These are phyloP conservation scores for Zoysia pacifica DNA, from an alignment of 176 grass and related monocot species.

Conservation along the genomic window DNA sequence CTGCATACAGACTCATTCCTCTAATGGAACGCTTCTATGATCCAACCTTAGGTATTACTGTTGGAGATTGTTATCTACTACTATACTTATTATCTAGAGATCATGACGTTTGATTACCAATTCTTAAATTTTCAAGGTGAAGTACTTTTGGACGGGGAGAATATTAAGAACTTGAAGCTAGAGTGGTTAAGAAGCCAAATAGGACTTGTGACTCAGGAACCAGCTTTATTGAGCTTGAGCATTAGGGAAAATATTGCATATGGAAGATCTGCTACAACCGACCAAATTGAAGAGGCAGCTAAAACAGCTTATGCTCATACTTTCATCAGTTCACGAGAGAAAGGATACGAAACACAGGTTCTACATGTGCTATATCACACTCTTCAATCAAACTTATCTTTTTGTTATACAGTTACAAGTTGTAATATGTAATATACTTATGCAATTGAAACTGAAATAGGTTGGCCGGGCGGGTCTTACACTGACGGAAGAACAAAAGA, in stretches of 20 bases:
- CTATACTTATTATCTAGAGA: conserved; percentile 13
- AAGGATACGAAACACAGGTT: conserved; percentile 95
- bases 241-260: conserved; percentile 97
- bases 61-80: conserved; percentile 19
- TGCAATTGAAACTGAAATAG: conserved; percentile 48
- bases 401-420: not conserved
- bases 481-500: conserved; percentile 94
- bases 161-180: conserved; percentile 88
- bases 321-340: conserved; percentile 96
- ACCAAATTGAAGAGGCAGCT: conserved; percentile 98
- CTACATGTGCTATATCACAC: conserved; percentile 23
- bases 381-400: not conserved
- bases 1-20: conserved; percentile 96
- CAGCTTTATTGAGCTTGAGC: conserved; percentile 96
- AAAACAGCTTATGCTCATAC: conserved; percentile 94
- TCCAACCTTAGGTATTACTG: conserved; percentile 83
- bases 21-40: conserved; percentile 99
- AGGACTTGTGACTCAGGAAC: conserved; percentile 96
- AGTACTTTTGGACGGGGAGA: conserved; percentile 98
- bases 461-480: conserved; percentile 86
- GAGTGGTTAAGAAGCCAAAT: conserved; percentile 99
- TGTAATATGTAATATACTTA: conserved; percentile 23
- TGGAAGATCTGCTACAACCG: conserved; percentile 82
- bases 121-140: conserved; percentile 63
- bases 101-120: not conserved